phyloP scores from a whole-genome alignment of 2,329 filamentous ascomycete genomes.

The Sclerotinia nivalis region DNA sequence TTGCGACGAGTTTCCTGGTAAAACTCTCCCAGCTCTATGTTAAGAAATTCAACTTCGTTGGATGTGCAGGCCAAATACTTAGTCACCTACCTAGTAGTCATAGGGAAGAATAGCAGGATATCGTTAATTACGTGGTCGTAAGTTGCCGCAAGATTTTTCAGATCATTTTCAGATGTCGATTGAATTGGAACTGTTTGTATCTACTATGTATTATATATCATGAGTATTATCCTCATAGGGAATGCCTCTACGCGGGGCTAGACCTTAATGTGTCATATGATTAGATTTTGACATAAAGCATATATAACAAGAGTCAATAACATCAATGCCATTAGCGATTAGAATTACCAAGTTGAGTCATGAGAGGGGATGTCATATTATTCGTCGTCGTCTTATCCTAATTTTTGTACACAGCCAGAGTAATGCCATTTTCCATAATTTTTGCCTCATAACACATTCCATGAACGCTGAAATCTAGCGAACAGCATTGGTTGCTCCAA shows the following conservation, averaged over 20 bases:
- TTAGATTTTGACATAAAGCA: not conserved
- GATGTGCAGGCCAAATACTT: not conserved
- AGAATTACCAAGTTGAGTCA: slow-evolving; percentile 23
- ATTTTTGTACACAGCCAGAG: slow-evolving; percentile 43
- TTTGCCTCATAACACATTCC: slow-evolving; percentile 35
- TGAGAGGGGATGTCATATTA: slow-evolving; percentile 63
- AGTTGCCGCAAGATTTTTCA: not conserved
- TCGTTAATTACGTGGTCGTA: not conserved
- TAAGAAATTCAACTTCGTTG: not conserved
- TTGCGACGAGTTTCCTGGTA: not conserved
- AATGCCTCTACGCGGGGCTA: not conserved
- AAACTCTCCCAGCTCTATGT: not conserved
- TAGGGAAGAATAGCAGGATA: not conserved
- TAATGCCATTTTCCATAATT: slow-evolving; percentile 37
- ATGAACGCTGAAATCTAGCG: slow-evolving; percentile 35
- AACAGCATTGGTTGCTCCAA: slow-evolving; percentile 39
- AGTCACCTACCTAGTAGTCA: not conserved
- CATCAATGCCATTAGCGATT: not conserved
- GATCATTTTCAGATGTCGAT: not conserved
- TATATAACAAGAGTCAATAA: not conserved
- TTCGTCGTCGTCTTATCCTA: slow-evolving; percentile 50
- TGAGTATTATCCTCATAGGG: not conserved
- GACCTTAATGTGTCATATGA: not conserved
- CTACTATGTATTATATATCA: too few relatives aligned
- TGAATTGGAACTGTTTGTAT: not conserved